Base-by-base conservation (phyloP, 192 early-diverging fungal genomes). In the Podila verticillata region DNA sequence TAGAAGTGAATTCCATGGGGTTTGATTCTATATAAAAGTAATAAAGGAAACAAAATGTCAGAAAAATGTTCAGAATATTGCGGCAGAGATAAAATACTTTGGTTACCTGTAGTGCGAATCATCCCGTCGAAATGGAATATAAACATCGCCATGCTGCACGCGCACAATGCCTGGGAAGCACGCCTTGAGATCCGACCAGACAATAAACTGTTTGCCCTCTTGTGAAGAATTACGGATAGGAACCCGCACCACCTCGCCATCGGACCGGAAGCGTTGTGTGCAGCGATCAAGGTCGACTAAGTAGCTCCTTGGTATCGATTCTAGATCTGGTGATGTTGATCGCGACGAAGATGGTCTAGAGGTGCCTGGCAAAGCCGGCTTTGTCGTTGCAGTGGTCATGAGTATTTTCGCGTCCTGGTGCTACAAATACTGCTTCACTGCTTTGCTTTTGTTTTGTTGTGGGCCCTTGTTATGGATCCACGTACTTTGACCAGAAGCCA, bases 141-240 rank as follows among this genome's bases (percentile, higher is more conserved):
- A 77, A 47, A 65, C 30, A 24, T 77, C 68, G 36, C 57, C 39
- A 31, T 70, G 57, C 12, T 77, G 74, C 6, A 77, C 49, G 20
- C 74, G 61, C 5, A 62, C 31, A 1, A 65, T 62, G 4, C 74
- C 48, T 5, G 74, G 74, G 34, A 77, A 77, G 28, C 74, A 77
- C 17, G 65, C 44, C 28, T 61, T 65, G 31, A 77, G 68, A 61
- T 77, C 74, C 20, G 62, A 65, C 74, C 74, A 77, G 36, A 70
- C 51, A 54, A 54, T 54, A 26, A 54, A 54, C 13, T 44, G 39
- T 44, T 54, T 24, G 51, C n/a, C 51, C 7, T 24, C 51, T n/a
- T 54, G n/a, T 10, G 51, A 26, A 0, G 51, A 24, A 54, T 54
- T 26, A n/a, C 51, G 51, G n/a, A 26, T 54, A 17, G 24, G 20